A percentile compares a stretch with the other conserved stretches of the same genome.
Evolutionary conservation across 2,329 filamentous ascomycete species (phyloP).

Genomic region (Rhynchosporium graminicola): DNA sequence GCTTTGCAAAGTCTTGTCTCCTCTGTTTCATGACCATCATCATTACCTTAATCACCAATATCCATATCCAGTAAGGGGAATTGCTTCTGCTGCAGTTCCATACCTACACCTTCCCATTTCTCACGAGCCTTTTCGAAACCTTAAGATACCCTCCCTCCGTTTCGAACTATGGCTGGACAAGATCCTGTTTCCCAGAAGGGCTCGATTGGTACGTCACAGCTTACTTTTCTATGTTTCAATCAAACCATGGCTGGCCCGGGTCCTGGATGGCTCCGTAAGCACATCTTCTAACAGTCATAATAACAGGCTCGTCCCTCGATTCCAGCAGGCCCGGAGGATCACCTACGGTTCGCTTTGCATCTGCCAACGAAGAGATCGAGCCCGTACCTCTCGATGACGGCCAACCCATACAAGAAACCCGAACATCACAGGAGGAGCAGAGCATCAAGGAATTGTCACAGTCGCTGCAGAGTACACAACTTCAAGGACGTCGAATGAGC

Average conservation of each 20-base stretch:
- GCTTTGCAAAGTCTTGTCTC: slow-evolving; percentile 19
- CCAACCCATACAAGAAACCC: slow-evolving; percentile 29
- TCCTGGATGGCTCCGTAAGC: slow-evolving; percentile 18
- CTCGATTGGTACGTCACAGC: slow-evolving; percentile 33
- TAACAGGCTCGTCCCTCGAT: slow-evolving; percentile 22
- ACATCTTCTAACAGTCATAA: slow-evolving; percentile 26
- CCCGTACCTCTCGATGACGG: slow-evolving; percentile 43
- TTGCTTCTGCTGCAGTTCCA: slow-evolving; percentile 14
- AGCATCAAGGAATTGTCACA: slow-evolving; percentile 56
- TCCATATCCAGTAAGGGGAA: slow-evolving; percentile 15
- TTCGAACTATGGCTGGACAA: slow-evolving; percentile 29
- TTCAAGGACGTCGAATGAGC: slow-evolving; percentile 81
- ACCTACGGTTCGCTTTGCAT: slow-evolving; percentile 69
- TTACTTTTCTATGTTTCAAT: slow-evolving; percentile 30
- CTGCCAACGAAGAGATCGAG: slow-evolving; percentile 69
- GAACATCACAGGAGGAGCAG: slow-evolving; percentile 28
- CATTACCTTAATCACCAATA: slow-evolving; percentile 20
- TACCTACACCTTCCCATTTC: slow-evolving; percentile 4
- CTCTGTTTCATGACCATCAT: slow-evolving; percentile 23
- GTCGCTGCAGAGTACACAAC: slow-evolving; percentile 69
- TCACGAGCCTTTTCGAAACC: slow-evolving; percentile 5
- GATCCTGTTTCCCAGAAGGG: slow-evolving; percentile 21
- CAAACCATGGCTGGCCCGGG: slow-evolving; percentile 14
- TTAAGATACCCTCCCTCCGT: background rate
- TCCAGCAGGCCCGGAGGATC: slow-evolving; percentile 35